Conservation (phyloP, 495 filamentous ascomycete species). For the Penicillium angulare region DNA sequence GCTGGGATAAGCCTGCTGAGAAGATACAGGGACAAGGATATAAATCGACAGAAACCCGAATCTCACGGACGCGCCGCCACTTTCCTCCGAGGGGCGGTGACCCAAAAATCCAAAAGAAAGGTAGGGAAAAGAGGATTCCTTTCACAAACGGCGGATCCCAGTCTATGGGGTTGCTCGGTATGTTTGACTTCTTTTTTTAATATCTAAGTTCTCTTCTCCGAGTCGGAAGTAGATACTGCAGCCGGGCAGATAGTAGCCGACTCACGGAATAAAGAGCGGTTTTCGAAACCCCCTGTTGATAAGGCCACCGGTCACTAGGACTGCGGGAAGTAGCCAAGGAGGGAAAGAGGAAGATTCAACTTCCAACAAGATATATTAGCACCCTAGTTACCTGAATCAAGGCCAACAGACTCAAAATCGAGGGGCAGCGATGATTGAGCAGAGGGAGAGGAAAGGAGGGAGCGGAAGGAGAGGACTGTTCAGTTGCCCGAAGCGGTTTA, state of each 20-base stretch:
- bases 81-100: slow-evolving; percentile 7
- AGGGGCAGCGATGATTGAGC: slow-evolving; percentile 12
- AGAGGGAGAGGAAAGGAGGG: slow-evolving; percentile 23
- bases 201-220: neutral
- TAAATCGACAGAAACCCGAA: slow-evolving; percentile 12
- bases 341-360: slow-evolving; percentile 18
- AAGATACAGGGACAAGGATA: neutral
- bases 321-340: slow-evolving; percentile 1
- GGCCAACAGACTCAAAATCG: slow-evolving; percentile 6
- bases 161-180: slow-evolving; percentile 6
- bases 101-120: neutral
- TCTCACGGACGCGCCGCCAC: slow-evolving; percentile 19
- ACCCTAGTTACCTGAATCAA: neutral
- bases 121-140: slow-evolving; percentile 4
- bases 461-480: slow-evolving; percentile 25
- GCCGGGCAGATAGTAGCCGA: slow-evolving; percentile 34
- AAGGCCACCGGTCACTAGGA: slow-evolving; percentile 22
- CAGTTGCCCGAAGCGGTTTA: slow-evolving; percentile 25
- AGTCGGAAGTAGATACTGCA: slow-evolving; percentile 5
- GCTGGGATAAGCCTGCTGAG: neutral
- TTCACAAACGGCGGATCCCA: slow-evolving; percentile 14
- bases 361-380: slow-evolving; percentile 8
- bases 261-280: slow-evolving; percentile 18
- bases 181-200: neutral
- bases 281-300: slow-evolving; percentile 16